Base-by-base conservation (phyloP, 1,284 basidiomycete species). In the Agaricales sp. region DNA sequence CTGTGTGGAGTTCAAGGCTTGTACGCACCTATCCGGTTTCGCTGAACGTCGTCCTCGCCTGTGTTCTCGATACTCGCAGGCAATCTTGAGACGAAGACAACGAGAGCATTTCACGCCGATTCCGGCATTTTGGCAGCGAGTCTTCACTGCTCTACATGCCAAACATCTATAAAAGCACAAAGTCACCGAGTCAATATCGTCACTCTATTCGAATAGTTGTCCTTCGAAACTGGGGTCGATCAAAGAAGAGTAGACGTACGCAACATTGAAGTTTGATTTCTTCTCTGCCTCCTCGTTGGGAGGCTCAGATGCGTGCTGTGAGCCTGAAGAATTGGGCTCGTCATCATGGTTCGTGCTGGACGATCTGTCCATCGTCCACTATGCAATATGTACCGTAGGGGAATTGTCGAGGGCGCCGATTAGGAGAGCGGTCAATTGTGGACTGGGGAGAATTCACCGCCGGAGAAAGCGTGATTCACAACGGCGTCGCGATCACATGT, bases 251-350 rank as follows among this genome's bases (percentile, higher is more conserved):
- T 16, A 8, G 6, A 41, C 39, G 6, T 20, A 41, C 39, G 39
- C 39, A 41, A 41, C 39, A 20, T 41, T 41, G 19, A 41, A 41
- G 39, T 41, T 41, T 6, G 39, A 41, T 8, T 41, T 41, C 39
- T 41, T 41, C 6, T 41, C 39, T 11, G n/a, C 6, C 13, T 41
- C 39, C 16, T 18, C 39, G 6, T 6, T 6, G 6, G 6, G 26
- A 6, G 26, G 26, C 26, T 30, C 26, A 30, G 26, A 30, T 14
- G 14, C 6, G n/a, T n/a, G n/a, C n/a, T n/a, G n/a, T n/a, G 26
- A 30, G 26, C 26, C 26, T n/a, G n/a, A n/a, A n/a, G n/a, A n/a
- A 30, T 30, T 14, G 14, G 6, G 26, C 14, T 14, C 26, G 14
- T 30, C 26, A 6, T 30, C 26, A 30, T 6, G 26, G 26, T 6